Conservation (phyloP, 2,329 filamentous ascomycete genomes). For the Phaeosphaeria sp. region DNA sequence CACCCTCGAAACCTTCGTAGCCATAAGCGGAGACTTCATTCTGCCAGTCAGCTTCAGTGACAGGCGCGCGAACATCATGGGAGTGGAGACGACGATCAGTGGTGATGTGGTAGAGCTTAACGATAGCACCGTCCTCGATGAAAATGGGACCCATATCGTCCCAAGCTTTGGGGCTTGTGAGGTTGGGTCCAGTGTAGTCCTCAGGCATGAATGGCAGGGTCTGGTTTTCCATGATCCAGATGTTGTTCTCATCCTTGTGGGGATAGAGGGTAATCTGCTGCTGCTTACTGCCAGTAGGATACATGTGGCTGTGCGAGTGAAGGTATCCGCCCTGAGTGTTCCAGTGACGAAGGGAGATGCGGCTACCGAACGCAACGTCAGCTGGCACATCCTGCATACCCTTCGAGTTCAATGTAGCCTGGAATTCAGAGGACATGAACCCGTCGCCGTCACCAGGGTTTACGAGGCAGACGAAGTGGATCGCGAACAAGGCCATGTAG, state of each 20-base stretch:
- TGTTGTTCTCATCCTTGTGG: slow-evolving; percentile 98
- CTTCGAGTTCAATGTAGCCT: slow-evolving; percentile 95
- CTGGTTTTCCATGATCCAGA: slow-evolving; percentile 94
- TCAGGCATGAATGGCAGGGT: slow-evolving; percentile 75
- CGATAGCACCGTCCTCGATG: slow-evolving; percentile 78
- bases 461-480: slow-evolving; percentile 90
- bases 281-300: slow-evolving; percentile 95
- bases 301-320: slow-evolving; percentile 97
- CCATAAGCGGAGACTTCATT: slow-evolving; percentile 97
- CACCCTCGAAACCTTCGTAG: slow-evolving; percentile 94
- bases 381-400: slow-evolving; percentile 94
- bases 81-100: slow-evolving; percentile 93
- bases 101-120: slow-evolving; percentile 82
- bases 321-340: slow-evolving; percentile 98
- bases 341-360: slow-evolving; percentile 85
- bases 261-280: slow-evolving; percentile 98
- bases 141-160: slow-evolving; percentile 72
- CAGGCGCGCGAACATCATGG: slow-evolving; percentile 77
- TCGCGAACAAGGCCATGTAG: slow-evolving; percentile 96
- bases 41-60: slow-evolving; percentile 71
- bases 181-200: slow-evolving; percentile 73
- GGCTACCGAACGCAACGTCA: slow-evolving; percentile 88
- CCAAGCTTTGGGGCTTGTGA: slow-evolving; percentile 86
- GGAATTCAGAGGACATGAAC: slow-evolving; percentile 99
- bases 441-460: slow-evolving; percentile 98